Base-by-base conservation (phyloP, 768 basidiomycete genomes). In the Cubamyces sp. region DNA sequence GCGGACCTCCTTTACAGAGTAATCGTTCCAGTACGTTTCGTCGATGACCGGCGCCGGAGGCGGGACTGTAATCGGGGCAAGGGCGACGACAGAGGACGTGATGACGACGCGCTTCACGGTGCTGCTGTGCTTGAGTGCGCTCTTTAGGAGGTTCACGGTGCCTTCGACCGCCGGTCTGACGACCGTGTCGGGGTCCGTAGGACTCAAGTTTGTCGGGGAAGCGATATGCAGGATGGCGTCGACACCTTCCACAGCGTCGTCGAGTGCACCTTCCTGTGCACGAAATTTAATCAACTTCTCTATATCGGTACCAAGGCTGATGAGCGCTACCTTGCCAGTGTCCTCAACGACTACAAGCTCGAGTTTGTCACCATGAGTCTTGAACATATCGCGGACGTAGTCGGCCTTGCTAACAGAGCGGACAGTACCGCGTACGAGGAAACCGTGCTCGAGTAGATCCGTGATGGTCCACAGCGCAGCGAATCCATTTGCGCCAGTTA, bases 141-240 rank as follows among this genome's bases (percentile, higher is more conserved):
- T 85, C 61, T 83, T 74, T 26, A 93, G 75, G 15, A 93, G 77
- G 8, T 82, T 79, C 1, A 82, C 66, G 0, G 91, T 92, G 1
- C 92, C 91, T 2, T 84, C 74, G 7, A 93, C 82, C 21, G 92
- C 91, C 3, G 92, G 92, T 12, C 71, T 73, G 63, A 91, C 84
- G 26, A 90, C 65, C 54, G 89, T 87, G 16, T 63, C 39, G 3
- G 67, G 65, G 14, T 68, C 66, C n/a, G 56, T 52, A 6, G 37
- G 48, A 23, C 19, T 50, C 7, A 72, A 56, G 46, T 68, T 68
- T 58, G 78, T 69, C 0, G 77, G 77, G 1, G 77, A 76, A 1
- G 76, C 77, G 21, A 71, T 70, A 64, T 80, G 79, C 40, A 66
- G 64, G 54, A 84, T 73, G 0, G 73, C 81, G 37, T 79, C 76